Percentiles rank a stretch among this genome's conserved stretches.
phyloP scores from a whole-genome alignment of 1,284 basidiomycete genomes.

The Rhodotorula sp. region DNA sequence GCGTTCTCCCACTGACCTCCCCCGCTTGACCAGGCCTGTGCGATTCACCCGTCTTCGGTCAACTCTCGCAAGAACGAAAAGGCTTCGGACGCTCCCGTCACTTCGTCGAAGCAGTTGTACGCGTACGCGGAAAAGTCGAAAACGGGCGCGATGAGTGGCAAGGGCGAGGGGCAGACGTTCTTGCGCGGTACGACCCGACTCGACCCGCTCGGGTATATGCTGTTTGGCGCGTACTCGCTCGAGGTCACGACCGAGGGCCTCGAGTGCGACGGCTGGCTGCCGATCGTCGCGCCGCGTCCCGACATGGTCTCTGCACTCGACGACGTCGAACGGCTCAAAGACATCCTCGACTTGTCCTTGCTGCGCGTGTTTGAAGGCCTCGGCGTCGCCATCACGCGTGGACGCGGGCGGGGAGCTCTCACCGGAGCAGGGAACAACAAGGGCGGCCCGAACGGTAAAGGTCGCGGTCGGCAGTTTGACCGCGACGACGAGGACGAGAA shows the following conservation, averaged over 20 bases:
- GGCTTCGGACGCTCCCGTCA: conserved; percentile 50
- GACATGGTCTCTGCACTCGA: conserved; percentile 66
- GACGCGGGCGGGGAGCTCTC: background rate
- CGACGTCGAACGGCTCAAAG: conserved; percentile 77
- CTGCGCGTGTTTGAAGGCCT: conserved; percentile 89
- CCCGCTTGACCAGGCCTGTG: conserved; percentile 55
- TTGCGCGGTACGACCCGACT: conserved; percentile 74
- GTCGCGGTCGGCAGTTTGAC: conserved; percentile 26
- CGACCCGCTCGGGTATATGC: conserved; percentile 85
- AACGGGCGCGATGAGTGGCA: conserved; percentile 57
- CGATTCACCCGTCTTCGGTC: conserved; percentile 84
- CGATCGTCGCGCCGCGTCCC: conserved; percentile 56
- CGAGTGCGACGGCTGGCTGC: conserved; percentile 88
- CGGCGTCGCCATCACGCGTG: conserved; percentile 29
- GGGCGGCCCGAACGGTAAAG: background rate
- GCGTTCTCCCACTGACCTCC: no score
- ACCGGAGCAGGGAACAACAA: background rate
- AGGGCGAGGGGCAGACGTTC: conserved; percentile 61
- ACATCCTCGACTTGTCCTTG: conserved; percentile 77
- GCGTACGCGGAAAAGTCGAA: conserved; percentile 83
- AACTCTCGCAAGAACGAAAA: conserved; percentile 69
- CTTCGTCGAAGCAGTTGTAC: conserved; percentile 64
- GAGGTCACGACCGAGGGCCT: conserved; percentile 41
- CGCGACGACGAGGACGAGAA: conserved; percentile 37
- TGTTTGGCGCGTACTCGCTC: conserved; percentile 85